Evolutionary conservation across 2,329 filamentous ascomycete genomes (phyloP).

Genomic region (Parascedosporium putredinis): DNA sequence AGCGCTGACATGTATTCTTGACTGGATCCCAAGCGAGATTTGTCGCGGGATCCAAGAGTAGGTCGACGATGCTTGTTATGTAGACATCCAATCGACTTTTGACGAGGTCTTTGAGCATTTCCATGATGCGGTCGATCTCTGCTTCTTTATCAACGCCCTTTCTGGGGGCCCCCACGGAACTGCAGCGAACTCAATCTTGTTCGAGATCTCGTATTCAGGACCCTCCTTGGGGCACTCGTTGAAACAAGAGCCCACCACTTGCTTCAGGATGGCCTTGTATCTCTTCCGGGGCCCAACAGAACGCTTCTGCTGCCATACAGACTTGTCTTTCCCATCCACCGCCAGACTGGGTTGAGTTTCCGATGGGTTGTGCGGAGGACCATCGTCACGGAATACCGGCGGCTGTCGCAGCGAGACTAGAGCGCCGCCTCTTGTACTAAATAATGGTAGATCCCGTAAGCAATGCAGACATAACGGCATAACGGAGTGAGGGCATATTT

Average conservation of each 20-base stretch:
- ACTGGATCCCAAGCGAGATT: slow-evolving; percentile 21
- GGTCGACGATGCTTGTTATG: slow-evolving; percentile 19
- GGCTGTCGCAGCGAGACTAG: slow-evolving; percentile 17
- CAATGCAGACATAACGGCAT: too few relatives aligned
- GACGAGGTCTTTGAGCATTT: slow-evolving; percentile 17
- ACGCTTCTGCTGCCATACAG: not conserved
- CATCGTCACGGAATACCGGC: slow-evolving; percentile 8
- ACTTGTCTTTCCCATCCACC: not conserved
- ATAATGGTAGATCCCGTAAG: not conserved
- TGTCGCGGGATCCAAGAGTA: slow-evolving; percentile 18
- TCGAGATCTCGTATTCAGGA: not conserved
- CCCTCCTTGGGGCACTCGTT: slow-evolving; percentile 15
- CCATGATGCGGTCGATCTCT: slow-evolving; percentile 4
- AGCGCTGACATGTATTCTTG: slow-evolving; percentile 27
- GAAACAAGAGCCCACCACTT: slow-evolving; percentile 27
- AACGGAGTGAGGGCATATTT: not conserved
- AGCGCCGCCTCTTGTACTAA: slow-evolving; percentile 17
- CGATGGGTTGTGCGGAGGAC: not conserved
- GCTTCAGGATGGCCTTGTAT: slow-evolving; percentile 28
- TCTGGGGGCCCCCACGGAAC: not conserved
- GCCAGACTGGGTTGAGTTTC: not conserved
- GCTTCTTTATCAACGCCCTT: too few relatives aligned
- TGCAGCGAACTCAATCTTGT: slow-evolving; percentile 13
- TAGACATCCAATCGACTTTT: slow-evolving; percentile 17
- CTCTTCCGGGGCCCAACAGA: slow-evolving; percentile 15